A percentile compares a stretch with the other conserved stretches of the same genome.
phyloP scores from a whole-genome alignment of 768 basidiomycete species.

The Cantharellus anzutake region DNA sequence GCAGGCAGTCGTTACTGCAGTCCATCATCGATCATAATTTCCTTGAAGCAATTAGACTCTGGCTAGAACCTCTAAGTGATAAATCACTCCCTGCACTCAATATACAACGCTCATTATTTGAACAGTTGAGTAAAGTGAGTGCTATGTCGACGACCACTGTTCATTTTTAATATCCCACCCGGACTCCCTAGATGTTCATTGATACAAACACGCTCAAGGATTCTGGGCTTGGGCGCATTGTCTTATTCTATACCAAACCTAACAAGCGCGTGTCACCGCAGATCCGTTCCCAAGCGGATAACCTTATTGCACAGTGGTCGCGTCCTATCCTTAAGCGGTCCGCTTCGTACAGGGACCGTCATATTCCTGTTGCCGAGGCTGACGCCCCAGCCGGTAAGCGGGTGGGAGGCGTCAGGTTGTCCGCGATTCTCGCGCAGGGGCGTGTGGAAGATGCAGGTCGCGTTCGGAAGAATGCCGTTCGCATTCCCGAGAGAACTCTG shows the following conservation, averaged over 20 bases:
- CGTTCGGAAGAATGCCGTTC: conserved; percentile 60
- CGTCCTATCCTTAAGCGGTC: conserved; percentile 83
- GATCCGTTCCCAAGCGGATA: conserved; percentile 62
- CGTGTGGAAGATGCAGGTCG: conserved; percentile 42
- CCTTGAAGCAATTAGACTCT: conserved; percentile 69
- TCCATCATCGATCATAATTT: conserved; percentile 93
- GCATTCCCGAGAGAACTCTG: conserved; percentile 59
- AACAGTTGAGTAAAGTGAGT: conserved; percentile 41
- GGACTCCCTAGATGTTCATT: conserved; percentile 51
- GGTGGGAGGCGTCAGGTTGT: conserved; percentile 32
- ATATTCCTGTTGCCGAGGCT: conserved; percentile 38
- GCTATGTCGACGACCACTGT: neutral
- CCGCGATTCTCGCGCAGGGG: conserved; percentile 47
- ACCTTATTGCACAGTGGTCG: conserved; percentile 73
- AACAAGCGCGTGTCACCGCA: conserved; percentile 61
- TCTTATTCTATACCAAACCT: conserved; percentile 93
- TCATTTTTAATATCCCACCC: neutral
- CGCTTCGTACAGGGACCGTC: conserved; percentile 56
- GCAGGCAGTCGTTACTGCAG: conserved; percentile 33
- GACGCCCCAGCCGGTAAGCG: conserved; percentile 20
- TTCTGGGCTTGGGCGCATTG: conserved; percentile 69
- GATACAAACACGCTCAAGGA: conserved; percentile 83
- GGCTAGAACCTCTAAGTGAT: conserved; percentile 91
- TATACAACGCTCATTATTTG: conserved; percentile 85
- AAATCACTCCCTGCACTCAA: conserved; percentile 85